Conservation (phyloP, 805 yeast genomes). For the Starmerella bombicola region DNA sequence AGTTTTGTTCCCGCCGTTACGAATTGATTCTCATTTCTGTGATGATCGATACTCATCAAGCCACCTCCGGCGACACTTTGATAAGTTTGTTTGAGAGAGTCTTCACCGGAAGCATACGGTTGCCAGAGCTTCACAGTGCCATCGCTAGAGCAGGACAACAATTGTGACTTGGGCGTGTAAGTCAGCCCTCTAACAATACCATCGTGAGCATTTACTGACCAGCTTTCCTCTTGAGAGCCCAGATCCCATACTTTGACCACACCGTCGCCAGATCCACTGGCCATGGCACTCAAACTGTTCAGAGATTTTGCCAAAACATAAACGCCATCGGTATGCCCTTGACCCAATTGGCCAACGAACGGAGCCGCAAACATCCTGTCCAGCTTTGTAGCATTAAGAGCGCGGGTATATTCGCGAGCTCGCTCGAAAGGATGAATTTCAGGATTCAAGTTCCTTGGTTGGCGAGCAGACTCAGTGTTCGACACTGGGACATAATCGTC, state of each 20-base stretch:
- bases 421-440: conserved; percentile 94
- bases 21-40: conserved; percentile 55
- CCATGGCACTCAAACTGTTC: conserved; percentile 55
- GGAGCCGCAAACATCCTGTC: conserved; percentile 98
- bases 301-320: conserved; percentile 75
- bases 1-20: conserved; percentile 88
- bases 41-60: conserved; percentile 78
- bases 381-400: conserved; percentile 85
- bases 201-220: conserved; percentile 75
- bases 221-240: conserved; percentile 60
- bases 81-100: conserved; percentile 64
- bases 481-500: conserved; percentile 88
- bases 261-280: conserved; percentile 94
- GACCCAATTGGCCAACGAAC: conserved; percentile 85
- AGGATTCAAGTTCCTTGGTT: conserved; percentile 84
- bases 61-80: conserved; percentile 58
- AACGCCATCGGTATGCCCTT: conserved; percentile 91
- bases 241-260: conserved; percentile 88
- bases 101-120: conserved; percentile 29
- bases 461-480: conserved; percentile 73
- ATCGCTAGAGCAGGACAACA: conserved; percentile 83
- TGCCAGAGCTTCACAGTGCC: conserved; percentile 85
- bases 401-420: conserved; percentile 91
- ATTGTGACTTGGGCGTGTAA: conserved; percentile 50
- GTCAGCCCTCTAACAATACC: conserved; percentile 79